Base-by-base conservation (phyloP, 495 filamentous ascomycete genomes). In the Immersiella caudata region DNA sequence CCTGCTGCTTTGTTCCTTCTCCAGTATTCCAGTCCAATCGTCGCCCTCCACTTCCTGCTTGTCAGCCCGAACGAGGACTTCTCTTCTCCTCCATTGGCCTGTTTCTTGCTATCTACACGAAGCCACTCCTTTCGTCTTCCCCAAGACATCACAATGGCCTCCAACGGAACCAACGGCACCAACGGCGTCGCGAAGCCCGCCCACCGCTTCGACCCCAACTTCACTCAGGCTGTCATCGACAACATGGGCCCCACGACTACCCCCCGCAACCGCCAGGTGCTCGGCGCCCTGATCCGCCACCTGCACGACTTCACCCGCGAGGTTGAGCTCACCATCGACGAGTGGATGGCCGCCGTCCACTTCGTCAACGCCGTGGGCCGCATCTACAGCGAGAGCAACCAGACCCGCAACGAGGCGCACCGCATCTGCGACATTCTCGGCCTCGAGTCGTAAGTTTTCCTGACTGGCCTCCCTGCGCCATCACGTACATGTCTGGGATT, bases 251-350 rank as follows among this genome's bases (percentile, higher is more conserved):
- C 91, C 73, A 89, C 91, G 62, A 88, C 87, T 26, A 85, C 85
- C 65, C 85, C 86, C 63, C 88, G 91, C 59, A 84, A 88, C 76
- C 87, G 88, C 56, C 79, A 86, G 60, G 79, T 94, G 70, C 78
- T 93, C 69, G 78, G 84, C 58, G 79, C 87, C 33, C 77, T 93
- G 68, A 89, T 93, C 78, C 83, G 81, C 51, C 91, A 93, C 80
- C 83, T 94, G 63, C 91, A 94, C 82, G 90, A 93, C 78, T 94
- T 94, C 72, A 86, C 91, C 56, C 89, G 91, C 65, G 91, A 94
- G 79, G 87, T 91, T 69, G 89, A 93, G 77, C 86, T 94, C 61
- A 91, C 89, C 29, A 82, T 87, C 18, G 90, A 90, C 70, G 91
- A 94, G 81, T 94, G 90, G 90, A 87, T 93, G 87, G 76, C 85